Evolutionary conservation across 495 filamentous ascomycete genomes (phyloP).

Genomic region (Barbatosphaeria neglecta): DNA sequence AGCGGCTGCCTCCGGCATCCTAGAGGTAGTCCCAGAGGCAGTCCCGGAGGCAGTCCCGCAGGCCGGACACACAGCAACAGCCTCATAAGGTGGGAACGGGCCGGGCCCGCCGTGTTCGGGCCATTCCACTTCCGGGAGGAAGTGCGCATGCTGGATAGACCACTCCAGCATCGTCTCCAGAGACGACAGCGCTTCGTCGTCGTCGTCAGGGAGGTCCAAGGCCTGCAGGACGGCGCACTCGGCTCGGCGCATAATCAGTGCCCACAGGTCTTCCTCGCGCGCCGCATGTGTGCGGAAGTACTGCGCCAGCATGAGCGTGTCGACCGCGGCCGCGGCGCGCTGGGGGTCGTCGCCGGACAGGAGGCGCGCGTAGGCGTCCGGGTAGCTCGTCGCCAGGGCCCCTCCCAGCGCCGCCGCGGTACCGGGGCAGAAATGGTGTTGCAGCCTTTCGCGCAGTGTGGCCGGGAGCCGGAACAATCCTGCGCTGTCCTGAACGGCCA

Average conservation of each 20-base stretch:
- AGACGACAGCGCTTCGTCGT: neutral
- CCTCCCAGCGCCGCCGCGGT: neutral
- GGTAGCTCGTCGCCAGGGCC: neutral
- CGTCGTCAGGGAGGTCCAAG: neutral
- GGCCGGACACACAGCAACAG: neutral
- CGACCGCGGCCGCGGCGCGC: neutral
- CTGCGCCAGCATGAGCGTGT: neutral
- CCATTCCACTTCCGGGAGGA: neutral
- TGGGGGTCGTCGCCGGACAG: neutral
- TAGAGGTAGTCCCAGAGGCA: neutral
- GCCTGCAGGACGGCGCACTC: neutral
- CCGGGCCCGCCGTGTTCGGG: too few relatives aligned
- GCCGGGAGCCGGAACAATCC: neutral
- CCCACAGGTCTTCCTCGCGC: neutral
- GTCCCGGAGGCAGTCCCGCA: neutral
- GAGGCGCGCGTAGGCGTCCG: too few relatives aligned
- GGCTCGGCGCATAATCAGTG: neutral
- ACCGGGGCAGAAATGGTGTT: neutral
- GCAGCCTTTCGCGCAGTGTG: neutral
- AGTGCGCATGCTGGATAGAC: neutral
- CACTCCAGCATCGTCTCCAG: neutral
- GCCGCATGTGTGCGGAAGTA: neutral
- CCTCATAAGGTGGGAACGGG: too few relatives aligned
- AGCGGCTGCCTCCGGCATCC: neutral
- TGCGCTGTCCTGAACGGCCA: neutral